Base-by-base conservation (phyloP, 306 rosid species). In the Prosopis cineraria region DNA sequence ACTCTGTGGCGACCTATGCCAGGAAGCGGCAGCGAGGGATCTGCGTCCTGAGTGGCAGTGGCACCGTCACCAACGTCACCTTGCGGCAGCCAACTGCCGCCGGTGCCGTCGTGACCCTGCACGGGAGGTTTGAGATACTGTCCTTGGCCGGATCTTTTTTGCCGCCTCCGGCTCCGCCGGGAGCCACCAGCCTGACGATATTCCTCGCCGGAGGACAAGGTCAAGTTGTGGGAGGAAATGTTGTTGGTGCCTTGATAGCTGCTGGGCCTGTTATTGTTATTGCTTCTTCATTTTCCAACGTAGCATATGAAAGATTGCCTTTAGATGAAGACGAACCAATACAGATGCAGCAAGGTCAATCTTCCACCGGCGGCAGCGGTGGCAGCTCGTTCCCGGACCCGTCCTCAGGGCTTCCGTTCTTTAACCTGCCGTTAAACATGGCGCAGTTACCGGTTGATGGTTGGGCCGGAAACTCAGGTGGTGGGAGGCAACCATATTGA, bases 81-180 rank as follows among this genome's bases (percentile, higher is more conserved):
- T 24, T 94, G 9, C 82, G 94, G 1, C 97, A 94, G 52, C 96
- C 96, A 0, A 78, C 94, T 0, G 88, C 89, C 0, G 89, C 88
- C 0, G 94, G 97, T 0, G 78, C 93, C 0, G 90, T 90, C 0
- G 84, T 90, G 58, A 92, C 91, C 0, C 85, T 94, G 0, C 94
- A 83, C 1, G 97, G 96, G 5, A 78, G 96, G 63, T 94, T 85
- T 5, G 98, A 94, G 89, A 92, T 94, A 48, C 75, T 94, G 0
- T 91, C 98, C 0, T 53, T 94, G 10, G 64, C 96, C 0, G 98
- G 98, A 2, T 94, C 97, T 0, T 94, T 94, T 10, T 27, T 94
- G 3, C 98, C 98, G 5, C 97, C 98, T 0, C 98, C 98, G 0
- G 98, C 98, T 0, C 98, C 97, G 0, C 98, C 98, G 0, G 94